A percentile compares a stretch with the other conserved stretches of the same genome.
Evolutionary conservation across 2,329 filamentous ascomycete species (phyloP).

Genomic region (Ceratocystis eucalypticola): DNA sequence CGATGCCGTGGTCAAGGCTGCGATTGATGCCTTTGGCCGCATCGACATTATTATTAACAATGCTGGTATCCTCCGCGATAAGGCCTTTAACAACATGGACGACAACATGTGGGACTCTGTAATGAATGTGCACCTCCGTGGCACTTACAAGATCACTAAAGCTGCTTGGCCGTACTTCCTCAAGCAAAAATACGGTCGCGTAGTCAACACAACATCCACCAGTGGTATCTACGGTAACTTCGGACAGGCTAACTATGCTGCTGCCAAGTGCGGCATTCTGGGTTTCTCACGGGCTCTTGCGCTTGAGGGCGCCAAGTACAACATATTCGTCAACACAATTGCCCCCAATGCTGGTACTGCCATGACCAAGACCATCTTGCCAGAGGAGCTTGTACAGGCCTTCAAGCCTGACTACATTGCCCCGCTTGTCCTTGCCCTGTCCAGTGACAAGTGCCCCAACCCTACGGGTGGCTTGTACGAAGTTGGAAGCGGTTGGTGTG

Average conservation of each 20-base stretch:
- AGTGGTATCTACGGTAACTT: constrained; percentile 99
- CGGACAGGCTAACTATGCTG: constrained; percentile 93
- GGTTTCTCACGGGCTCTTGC: constrained; percentile 90
- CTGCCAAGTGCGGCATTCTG: constrained; percentile 82
- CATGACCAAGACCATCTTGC: constrained; percentile 89
- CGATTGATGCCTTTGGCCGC: constrained; percentile 85
- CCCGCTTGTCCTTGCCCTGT: constrained; percentile 74
- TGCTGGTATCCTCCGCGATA: constrained; percentile 92
- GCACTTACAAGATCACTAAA: constrained; percentile 94
- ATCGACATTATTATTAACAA: constrained; percentile 97
- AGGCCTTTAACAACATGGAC: constrained; percentile 96
- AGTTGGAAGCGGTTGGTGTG: constrained; percentile 87
- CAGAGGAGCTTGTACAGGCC: constrained; percentile 93
- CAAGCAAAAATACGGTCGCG: constrained; percentile 95
- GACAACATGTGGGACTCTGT: constrained; percentile 88
- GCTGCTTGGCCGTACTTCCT: constrained; percentile 95
- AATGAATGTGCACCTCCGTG: constrained; percentile 79
- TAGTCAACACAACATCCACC: constrained; percentile 93
- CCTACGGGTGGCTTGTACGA: constrained; percentile 84
- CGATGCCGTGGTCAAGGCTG: constrained; percentile 77
- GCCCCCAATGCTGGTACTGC: constrained; percentile 92
- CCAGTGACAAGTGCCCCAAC: constrained; percentile 72
- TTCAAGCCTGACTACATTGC: constrained; percentile 99
- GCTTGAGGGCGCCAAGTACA: constrained; percentile 88
- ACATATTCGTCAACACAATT: constrained; percentile 96